phyloP scores from a whole-genome alignment of 2,329 filamentous ascomycete species.

The Aspergillus ustus region DNA sequence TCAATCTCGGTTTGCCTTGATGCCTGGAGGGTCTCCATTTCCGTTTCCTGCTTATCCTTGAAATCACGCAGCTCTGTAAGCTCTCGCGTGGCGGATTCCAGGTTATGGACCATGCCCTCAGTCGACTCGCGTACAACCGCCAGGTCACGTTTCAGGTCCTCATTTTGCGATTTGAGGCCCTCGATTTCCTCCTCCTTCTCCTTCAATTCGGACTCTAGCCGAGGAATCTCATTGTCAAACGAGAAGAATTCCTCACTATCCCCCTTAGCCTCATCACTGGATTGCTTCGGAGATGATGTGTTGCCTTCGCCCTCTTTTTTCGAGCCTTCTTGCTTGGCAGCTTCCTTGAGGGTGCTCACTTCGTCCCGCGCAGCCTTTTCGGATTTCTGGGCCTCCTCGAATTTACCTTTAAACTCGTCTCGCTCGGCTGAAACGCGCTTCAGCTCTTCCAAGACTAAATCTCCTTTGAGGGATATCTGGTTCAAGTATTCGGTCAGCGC shows the following conservation, averaged over 20 bases:
- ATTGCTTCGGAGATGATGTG: neutral
- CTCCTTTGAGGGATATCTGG: constrained; percentile 80
- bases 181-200: constrained; percentile 73
- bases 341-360: constrained; percentile 58
- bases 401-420: constrained; percentile 77
- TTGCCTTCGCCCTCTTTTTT: constrained; percentile 26
- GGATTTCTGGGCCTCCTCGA: constrained; percentile 69
- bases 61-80: constrained; percentile 60
- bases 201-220: constrained; percentile 75
- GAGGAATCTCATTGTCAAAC: constrained; percentile 83
- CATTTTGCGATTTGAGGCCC: constrained; percentile 70
- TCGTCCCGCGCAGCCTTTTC: constrained; percentile 68
- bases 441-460: constrained; percentile 93
- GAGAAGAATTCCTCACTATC: constrained; percentile 81
- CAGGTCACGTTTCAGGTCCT: constrained; percentile 71
- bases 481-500: constrained; percentile 88
- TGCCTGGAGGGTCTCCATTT: constrained; percentile 52
- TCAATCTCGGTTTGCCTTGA: constrained; percentile 48
- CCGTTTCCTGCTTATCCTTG: constrained; percentile 54
- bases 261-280: constrained; percentile 11
- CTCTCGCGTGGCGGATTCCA: constrained; percentile 71
- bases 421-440: constrained; percentile 84
- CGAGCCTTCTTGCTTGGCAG: constrained; percentile 39
- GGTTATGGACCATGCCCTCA: constrained; percentile 64
- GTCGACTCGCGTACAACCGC: constrained; percentile 72